Evolutionary conservation across 163 green algal species (phyloP).

Genomic region (Botryococcus braunii): DNA sequence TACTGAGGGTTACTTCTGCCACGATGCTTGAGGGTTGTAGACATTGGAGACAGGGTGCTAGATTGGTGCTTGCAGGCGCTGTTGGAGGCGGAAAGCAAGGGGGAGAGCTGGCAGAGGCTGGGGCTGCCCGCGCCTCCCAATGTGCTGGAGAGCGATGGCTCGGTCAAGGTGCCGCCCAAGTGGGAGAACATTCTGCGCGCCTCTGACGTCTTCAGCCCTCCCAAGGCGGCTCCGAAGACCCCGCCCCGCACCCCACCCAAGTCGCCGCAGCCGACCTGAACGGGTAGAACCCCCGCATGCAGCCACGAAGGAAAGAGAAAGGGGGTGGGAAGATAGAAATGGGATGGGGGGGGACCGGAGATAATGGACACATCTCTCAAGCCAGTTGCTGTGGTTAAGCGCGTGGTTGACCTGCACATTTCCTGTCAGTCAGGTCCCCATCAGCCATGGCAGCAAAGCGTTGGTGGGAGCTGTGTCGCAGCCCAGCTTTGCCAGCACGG

Average conservation of each 20-base stretch:
- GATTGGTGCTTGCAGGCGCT: slow-evolving; percentile 37
- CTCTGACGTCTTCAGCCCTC: background rate
- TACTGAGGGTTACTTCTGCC: background rate
- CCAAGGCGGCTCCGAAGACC: background rate
- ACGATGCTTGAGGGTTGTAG: background rate
- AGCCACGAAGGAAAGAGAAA: no score
- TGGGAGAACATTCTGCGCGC: slow-evolving; percentile 23
- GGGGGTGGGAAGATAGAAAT: no score
- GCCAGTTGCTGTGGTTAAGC: no score
- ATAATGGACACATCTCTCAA: no score
- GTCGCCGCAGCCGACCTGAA: no score
- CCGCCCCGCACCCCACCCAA: slow-evolving; percentile 1
- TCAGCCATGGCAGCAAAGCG: no score
- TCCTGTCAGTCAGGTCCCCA: no score
- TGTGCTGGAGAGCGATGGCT: slow-evolving; percentile 54
- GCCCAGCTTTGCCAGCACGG: no score
- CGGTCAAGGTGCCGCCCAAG: slow-evolving; percentile 53
- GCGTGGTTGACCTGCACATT: no score
- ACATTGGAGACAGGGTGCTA: background rate
- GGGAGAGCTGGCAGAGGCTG: slow-evolving; percentile 43
- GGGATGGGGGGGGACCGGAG: no score
- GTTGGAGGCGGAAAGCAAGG: slow-evolving; percentile 54
- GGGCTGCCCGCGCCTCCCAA: slow-evolving; percentile 55
- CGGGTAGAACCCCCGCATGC: no score
- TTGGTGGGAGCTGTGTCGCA: no score